Evolutionary conservation across 176 grass and related monocot species (phyloP).

Genomic region (Thinopyrum elongatum): DNA sequence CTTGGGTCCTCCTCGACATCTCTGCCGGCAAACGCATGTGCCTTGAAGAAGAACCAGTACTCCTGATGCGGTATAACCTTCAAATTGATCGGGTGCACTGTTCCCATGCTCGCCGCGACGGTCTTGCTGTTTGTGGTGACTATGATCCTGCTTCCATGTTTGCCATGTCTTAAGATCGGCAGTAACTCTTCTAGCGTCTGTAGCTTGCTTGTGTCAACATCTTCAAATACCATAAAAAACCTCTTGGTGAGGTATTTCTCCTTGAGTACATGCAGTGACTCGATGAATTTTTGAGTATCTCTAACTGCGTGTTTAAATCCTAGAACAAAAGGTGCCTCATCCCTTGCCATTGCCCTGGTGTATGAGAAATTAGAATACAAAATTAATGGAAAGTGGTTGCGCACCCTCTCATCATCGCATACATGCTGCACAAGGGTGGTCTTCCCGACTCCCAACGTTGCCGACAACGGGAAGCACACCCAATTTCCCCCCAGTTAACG

Average conservation of each 20-base stretch:
- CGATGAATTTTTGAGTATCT: background rate
- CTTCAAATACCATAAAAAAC: slow-evolving; percentile 10
- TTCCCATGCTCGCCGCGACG: background rate
- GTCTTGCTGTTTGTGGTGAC: background rate
- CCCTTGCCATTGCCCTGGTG: background rate
- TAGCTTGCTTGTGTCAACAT: background rate
- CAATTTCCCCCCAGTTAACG: accelerated
- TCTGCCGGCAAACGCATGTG: background rate
- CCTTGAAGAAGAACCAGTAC: background rate
- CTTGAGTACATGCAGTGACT: background rate
- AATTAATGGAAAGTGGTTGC: background rate
- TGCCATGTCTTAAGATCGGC: background rate
- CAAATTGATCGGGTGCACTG: background rate
- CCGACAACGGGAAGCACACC: background rate
- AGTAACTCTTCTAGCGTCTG: background rate
- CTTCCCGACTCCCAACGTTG: background rate
- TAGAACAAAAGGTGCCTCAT: background rate
- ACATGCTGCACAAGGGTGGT: background rate
- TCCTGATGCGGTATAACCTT: background rate
- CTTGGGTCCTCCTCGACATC: background rate
- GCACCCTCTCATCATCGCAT: background rate
- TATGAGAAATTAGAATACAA: background rate
- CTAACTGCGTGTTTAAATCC: background rate
- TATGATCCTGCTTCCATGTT: slow-evolving; percentile 18
- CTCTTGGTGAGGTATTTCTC: background rate